Evolutionary conservation across 441 rosid species (phyloP).

Genomic region (Jatropha multifida): DNA sequence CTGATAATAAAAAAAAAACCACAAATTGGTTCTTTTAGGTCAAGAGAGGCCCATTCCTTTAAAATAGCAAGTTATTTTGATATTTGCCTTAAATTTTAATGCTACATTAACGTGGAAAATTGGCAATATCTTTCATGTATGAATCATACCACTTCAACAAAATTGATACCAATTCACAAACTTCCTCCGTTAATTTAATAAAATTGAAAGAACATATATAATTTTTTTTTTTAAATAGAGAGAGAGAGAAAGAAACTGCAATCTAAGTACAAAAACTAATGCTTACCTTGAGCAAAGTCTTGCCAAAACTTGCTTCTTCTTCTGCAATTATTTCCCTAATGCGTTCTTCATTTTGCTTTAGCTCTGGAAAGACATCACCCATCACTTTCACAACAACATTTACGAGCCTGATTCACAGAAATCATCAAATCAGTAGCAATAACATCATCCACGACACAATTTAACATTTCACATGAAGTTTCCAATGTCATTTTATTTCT

Average conservation of each 20-base stretch:
- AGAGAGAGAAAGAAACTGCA: not conserved
- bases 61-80: too few species aligned
- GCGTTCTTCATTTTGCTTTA: conserved; percentile 71
- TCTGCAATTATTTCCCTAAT: conserved; percentile 71
- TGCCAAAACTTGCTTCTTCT: conserved; percentile 95
- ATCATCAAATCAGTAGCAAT: not conserved
- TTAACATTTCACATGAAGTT: not conserved
- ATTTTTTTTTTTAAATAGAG: not conserved
- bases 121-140: too few species aligned
- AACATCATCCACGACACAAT: not conserved
- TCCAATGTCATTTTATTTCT: not conserved
- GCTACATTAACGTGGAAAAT: too few species aligned
- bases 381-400: conserved; percentile 63
- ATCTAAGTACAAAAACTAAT: not conserved
- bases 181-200: not conserved
- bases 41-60: too few species aligned
- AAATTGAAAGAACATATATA: not conserved
- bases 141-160: not conserved
- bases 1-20: too few species aligned
- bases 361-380: conserved; percentile 91
- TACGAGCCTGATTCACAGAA: conserved; percentile 64
- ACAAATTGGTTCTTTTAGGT: too few species aligned
- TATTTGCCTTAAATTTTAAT: too few species aligned
- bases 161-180: not conserved
- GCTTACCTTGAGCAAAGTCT: conserved; percentile 86